Conservation (phyloP, 768 basidiomycete genomes). For the Termitomyces sp. region DNA sequence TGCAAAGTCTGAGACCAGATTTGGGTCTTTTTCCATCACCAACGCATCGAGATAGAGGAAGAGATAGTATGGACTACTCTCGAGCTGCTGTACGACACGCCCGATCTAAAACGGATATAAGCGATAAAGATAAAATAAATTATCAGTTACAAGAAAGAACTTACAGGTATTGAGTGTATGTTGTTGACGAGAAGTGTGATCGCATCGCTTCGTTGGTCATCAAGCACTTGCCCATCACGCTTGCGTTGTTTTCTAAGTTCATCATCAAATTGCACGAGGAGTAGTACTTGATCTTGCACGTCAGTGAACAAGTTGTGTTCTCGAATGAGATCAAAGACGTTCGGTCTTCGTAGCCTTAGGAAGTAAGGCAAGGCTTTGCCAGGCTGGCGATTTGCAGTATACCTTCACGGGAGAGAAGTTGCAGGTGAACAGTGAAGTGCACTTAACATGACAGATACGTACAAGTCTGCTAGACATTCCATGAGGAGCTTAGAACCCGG, state of each 20-base stretch:
- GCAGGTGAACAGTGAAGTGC: not conserved
- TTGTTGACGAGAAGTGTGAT: constrained; percentile 89
- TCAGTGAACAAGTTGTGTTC: constrained; percentile 94
- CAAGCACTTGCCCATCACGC: constrained; percentile 35
- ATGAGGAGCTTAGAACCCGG: constrained; percentile 68
- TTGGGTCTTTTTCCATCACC: constrained; percentile 75
- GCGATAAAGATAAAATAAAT: not conserved
- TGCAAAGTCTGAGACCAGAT: constrained; percentile 75
- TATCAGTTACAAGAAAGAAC: constrained; percentile 16
- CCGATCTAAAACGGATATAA: constrained; percentile 53
- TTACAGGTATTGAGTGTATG: constrained; percentile 91
- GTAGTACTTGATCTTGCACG: constrained; percentile 88
- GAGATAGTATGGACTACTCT: constrained; percentile 71
- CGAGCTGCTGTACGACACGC: constrained; percentile 86
- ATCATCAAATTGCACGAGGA: constrained; percentile 93
- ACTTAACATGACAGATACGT: constrained; percentile 18
- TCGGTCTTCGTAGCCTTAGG: constrained; percentile 78
- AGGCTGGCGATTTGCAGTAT: constrained; percentile 84
- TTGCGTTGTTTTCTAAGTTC: constrained; percentile 68
- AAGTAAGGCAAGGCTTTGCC: constrained; percentile 92
- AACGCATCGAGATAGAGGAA: constrained; percentile 93
- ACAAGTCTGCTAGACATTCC: constrained; percentile 94
- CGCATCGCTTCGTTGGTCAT: constrained; percentile 62
- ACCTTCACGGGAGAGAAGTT: constrained; percentile 41
- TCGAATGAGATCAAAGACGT: constrained; percentile 92